phyloP scores from a whole-genome alignment of 2,329 filamentous ascomycete genomes.

The Colletotrichum noveboracense region DNA sequence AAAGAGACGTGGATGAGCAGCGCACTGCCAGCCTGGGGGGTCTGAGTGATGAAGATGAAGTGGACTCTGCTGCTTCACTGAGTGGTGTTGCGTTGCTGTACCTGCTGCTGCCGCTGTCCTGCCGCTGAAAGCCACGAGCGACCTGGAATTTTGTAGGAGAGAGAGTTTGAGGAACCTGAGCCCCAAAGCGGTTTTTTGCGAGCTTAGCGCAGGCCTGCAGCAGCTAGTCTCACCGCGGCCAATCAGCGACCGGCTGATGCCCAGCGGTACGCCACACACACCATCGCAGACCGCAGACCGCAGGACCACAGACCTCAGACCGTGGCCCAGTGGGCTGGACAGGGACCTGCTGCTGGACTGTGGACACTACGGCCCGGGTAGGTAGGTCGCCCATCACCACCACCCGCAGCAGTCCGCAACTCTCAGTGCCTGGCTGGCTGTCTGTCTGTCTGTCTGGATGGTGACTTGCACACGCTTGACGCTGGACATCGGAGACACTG shows the following conservation, averaged over 20 bases:
- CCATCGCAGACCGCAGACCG: neutral
- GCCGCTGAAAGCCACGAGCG: neutral
- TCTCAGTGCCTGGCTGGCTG: neutral
- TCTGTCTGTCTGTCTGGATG: neutral
- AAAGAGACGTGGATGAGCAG: neutral
- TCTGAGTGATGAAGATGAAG: neutral
- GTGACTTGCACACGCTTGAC: neutral
- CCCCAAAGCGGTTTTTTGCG: constrained; percentile 32
- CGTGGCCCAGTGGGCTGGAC: constrained; percentile 10
- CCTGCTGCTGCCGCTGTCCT: neutral
- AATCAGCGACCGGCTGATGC: constrained; percentile 32
- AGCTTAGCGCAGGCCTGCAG: constrained; percentile 29
- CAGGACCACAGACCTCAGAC: neutral
- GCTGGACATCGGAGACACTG: neutral
- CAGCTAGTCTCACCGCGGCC: constrained; percentile 31
- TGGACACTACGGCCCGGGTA: neutral
- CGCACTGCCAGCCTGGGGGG: neutral
- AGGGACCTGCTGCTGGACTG: neutral
- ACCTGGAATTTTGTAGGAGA: constrained; percentile 19
- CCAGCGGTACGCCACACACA: constrained; percentile 29
- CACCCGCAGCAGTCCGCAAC: neutral
- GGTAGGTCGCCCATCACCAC: neutral
- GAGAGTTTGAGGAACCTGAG: constrained; percentile 2
- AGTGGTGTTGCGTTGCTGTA: neutral
- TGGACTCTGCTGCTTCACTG: neutral